Evolutionary conservation across 1,139 yeast species (phyloP), one percentile per base, ranked within the genome.

Genomic region (Debaryomyces robertsiae): DNA sequence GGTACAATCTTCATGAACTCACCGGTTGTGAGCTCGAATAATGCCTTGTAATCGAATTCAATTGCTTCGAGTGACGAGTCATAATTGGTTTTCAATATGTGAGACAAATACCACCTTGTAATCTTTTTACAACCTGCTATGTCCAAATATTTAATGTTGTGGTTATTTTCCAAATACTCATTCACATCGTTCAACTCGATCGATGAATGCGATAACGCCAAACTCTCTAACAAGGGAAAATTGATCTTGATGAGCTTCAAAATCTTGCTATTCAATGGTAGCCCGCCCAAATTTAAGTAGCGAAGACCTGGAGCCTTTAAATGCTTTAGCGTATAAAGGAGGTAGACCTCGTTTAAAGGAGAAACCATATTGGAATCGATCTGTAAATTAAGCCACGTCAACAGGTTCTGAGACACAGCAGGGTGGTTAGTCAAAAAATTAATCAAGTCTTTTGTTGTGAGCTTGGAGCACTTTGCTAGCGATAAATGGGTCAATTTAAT

Each of bases 321-420:
- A 53, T 71, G 75, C 48, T 76, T 77, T 41, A 83, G 61, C 4
- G 84, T 64, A 65, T 73, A 74, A 58, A 82, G 63, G 46, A 83
- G 68, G 43, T 76, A 90, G 53, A 74, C 74, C 38, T 79, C 80
- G 27, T 74, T 77, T 52, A 83, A 71, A 2, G 85, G 82, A 10
- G 84, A 73, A 6, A 80, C 81, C 38, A 84, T 81, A 50, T 87
- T 74, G 43, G 82, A 73, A 55, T 86, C 93, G 46, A 81, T 81
- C 60, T 85, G 88, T 39, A 89, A 66, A 53, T 82, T 87, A 27
- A 89, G 73, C 96, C 96, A 89, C 43, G 75, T 73, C 38, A 89
- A 67, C 18, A 79, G 69, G 24, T 73, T 75, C 40, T 68, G 62
- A 15, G 74, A 66, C 2, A 85, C 79, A 0, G 93, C 77, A 0